Evolutionary conservation across 192 early-diverging fungal species (phyloP).

Genomic region (Coemansia sp.): DNA sequence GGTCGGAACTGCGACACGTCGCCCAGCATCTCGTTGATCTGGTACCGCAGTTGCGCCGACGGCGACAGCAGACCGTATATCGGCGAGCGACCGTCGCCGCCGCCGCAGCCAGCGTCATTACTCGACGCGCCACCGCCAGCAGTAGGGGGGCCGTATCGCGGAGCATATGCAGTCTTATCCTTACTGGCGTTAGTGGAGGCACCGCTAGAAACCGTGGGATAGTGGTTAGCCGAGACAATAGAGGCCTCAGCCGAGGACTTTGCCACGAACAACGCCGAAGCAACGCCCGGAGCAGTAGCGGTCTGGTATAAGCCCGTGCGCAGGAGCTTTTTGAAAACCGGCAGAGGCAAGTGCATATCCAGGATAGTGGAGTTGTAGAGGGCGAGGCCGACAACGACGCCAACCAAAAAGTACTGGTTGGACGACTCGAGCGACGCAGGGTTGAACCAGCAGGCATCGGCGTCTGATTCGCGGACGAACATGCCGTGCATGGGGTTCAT

Average conservation of each 20-base stretch:
- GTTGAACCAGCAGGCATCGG: slow-evolving; percentile 70
- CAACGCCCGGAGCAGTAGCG: background rate
- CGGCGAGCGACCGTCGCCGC: slow-evolving; percentile 22
- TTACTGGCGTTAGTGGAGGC: background rate
- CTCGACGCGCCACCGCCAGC: background rate
- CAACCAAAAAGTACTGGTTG: slow-evolving; percentile 88
- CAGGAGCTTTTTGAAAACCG: slow-evolving; percentile 90
- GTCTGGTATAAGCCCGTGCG: slow-evolving; percentile 29
- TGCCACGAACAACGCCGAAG: slow-evolving; percentile 9
- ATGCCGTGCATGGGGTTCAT: slow-evolving; percentile 94
- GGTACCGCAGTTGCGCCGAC: slow-evolving; percentile 44
- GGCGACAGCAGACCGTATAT: slow-evolving; percentile 39
- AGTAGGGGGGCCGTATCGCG: slow-evolving; percentile 4
- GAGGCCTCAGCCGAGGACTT: slow-evolving; percentile 10
- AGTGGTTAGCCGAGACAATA: slow-evolving; percentile 24
- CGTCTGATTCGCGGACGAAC: slow-evolving; percentile 68
- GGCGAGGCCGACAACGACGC: slow-evolving; percentile 88
- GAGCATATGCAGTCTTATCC: slow-evolving; percentile 6
- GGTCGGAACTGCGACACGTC: slow-evolving; percentile 80
- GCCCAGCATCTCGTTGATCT: slow-evolving; percentile 66
- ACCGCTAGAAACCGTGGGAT: background rate
- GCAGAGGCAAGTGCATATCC: slow-evolving; percentile 77
- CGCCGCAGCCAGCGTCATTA: background rate
- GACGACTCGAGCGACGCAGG: slow-evolving; percentile 71
- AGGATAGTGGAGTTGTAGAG: slow-evolving; percentile 95